Evolutionary conservation across 495 filamentous ascomycete species (phyloP), one percentile per base, ranked within the genome.

Genomic region (Pyrenopolyporus hunteri): DNA sequence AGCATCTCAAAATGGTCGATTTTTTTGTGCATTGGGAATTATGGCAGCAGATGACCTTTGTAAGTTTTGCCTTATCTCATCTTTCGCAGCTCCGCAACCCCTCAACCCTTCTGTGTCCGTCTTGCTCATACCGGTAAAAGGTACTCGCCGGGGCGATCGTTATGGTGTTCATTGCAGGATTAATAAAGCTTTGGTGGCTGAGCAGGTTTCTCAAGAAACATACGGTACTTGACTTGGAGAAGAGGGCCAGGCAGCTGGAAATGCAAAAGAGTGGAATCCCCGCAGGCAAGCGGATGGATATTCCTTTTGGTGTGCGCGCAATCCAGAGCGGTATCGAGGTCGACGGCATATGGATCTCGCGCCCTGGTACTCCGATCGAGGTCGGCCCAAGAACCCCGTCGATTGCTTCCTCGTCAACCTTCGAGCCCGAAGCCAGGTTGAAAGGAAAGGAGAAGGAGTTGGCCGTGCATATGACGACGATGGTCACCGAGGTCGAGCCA

Each of bases 41-140:
- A 67, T 98, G 93, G 93, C 84, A 95, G 82, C 88, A 96, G 81
- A 83, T 97, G 85, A 87, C 83, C 59, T 87, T 97, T 76, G 93
- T 97, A 79, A 76, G 90, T 82, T 19, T 26, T 45, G 20, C 19
- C 54, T 49, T 36, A 47, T 9, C 42, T 19, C 13, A 16, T 39
- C 4, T 16, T 17, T 45, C n/a, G n/a, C n/a, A n/a, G 9, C 22
- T 28, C n/a, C 22, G 6, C 9, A 28, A 16, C 42, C 7, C 16
- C 55, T 37, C 19, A 10, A 14, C n/a, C 11, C 16, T 1, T 23
- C 3, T 50, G n/a, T 10, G 11, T 44, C 22, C 17, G 37, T 32
- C 17, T 65, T 17, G 54, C 72, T 73, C 51, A 75, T 55, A 52
- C 14, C 13, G 3, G 20, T 8, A 14, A 31, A 78, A 71, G 81